phyloP scores from a whole-genome alignment of 2,329 filamentous ascomycete species.

The Thelonectria olida region DNA sequence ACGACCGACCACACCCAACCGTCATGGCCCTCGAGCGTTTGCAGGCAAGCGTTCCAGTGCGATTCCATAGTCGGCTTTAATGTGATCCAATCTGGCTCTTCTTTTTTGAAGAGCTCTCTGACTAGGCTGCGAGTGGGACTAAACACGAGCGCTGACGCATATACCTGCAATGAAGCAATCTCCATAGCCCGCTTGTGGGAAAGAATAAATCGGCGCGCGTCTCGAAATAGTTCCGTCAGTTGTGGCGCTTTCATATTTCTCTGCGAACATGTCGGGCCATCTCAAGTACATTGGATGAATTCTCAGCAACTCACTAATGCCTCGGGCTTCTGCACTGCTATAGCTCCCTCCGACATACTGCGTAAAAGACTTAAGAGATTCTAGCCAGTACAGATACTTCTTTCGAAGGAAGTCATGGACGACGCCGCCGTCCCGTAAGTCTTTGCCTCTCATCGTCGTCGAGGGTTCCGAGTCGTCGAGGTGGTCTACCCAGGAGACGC shows the following conservation, averaged over 20 bases:
- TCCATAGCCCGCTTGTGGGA: background rate
- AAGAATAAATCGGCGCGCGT: constrained; percentile 2
- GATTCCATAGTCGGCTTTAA: no score
- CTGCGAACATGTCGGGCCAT: background rate
- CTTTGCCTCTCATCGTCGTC: background rate
- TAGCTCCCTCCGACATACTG: background rate
- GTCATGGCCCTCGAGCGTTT: no score
- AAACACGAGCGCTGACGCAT: constrained; percentile 16
- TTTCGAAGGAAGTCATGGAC: background rate
- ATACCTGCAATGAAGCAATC: constrained; percentile 4
- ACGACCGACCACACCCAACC: no score
- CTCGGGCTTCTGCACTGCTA: background rate
- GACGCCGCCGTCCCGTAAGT: background rate
- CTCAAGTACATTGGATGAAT: no score
- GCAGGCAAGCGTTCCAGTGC: background rate
- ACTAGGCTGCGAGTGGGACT: constrained; percentile 2
- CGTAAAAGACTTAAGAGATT: constrained; percentile 50
- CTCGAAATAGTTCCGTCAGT: background rate
- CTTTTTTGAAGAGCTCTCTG: background rate
- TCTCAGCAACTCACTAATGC: background rate
- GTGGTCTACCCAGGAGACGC: constrained; percentile 33
- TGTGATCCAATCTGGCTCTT: background rate
- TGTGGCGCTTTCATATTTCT: background rate
- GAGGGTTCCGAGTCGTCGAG: background rate
- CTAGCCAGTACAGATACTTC: constrained; percentile 51